Base-by-base conservation (phyloP, 768 basidiomycete genomes). In the Clavaria fumosa region DNA sequence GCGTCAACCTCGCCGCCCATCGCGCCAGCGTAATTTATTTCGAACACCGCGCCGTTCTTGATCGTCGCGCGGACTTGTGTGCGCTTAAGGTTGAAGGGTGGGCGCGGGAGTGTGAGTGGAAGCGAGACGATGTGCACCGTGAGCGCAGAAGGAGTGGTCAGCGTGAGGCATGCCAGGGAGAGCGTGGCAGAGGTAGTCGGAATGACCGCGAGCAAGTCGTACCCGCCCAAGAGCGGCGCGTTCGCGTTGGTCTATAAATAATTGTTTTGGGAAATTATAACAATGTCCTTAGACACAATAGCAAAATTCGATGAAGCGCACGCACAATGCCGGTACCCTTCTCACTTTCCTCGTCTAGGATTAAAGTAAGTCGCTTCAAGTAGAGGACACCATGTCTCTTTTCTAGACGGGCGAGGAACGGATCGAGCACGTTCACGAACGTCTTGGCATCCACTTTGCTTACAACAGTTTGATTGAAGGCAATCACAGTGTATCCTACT, bases 401-500 rank as follows among this genome's bases (percentile, higher is more conserved):
- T 41, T 69, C 70, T 18, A 84, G 56, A 40, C 69, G 70, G n/a
- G 60, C 52, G n/a, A 84, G 53, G 7, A 89, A 53, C 4, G 50
- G 48, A 26, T 76, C 64, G 15, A 85, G 61, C 7, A 62, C 60
- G 53, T 89, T 85, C 30, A 70, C 57, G 48, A 83, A 80, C 0
- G 60, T 62, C 53, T 78, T 78, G 2, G 72, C 61, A 45, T 85
- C 81, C n/a, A 86, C 63, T 43, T 71, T 75, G 37, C 75, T 74
- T 40, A 73, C 61, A 11, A 81, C 66, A 2, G 69, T 73, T 48
- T 89, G 82, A 47, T 73, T 80, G 44, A 91, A 65, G 1, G 77
- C 79, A 32, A 91, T 51, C 23, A 85, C 75, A 20, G 77, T 72
- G 58, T 89, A 91, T 66, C 88, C 88, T 63, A 91, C 86, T 91